These are phyloP conservation scores for Zhuliangozyma blackwelliae DNA, from an alignment of 1,139 yeast species.

Conservation along the genomic window DNA sequence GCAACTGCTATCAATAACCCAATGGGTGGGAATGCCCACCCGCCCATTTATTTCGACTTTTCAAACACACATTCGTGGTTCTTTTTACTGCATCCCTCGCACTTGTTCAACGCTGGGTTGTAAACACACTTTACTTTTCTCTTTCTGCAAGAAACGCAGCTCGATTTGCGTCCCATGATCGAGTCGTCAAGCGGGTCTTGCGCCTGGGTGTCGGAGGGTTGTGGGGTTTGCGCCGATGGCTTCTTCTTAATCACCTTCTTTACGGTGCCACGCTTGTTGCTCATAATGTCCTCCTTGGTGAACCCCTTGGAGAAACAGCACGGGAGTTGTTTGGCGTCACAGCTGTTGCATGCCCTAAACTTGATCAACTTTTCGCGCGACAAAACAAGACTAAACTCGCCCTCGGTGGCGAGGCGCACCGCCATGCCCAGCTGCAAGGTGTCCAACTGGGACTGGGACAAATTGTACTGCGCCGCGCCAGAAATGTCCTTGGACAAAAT, in stretches of 20 bases:
- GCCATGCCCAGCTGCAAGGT: neutral
- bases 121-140: constrained; percentile 37
- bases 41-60: constrained; percentile 4
- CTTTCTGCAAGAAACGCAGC: constrained; percentile 35
- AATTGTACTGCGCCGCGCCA: constrained; percentile 6
- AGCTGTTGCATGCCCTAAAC: constrained; percentile 48
- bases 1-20: too few relatives aligned
- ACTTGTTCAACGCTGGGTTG: constrained; percentile 23
- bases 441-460: constrained; percentile 8
- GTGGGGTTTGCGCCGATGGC: neutral
- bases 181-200: neutral
- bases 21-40: too few relatives aligned
- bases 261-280: constrained; percentile 15
- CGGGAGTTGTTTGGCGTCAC: constrained; percentile 37
- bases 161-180: constrained; percentile 21
- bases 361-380: constrained; percentile 40
- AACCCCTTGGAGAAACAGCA: constrained; percentile 57
- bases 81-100: constrained; percentile 37
- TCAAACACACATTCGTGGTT: constrained; percentile 31
- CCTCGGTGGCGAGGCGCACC: constrained; percentile 1
- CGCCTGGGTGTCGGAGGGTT: neutral
- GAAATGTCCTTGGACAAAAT: constrained; percentile 15
- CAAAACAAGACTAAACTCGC: constrained; percentile 10
- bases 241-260: constrained; percentile 5
- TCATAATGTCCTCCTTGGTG: constrained; percentile 51